Conservation (phyloP, 352 stramenopile genomes). For the Phytopythium cucurbitacearum region DNA sequence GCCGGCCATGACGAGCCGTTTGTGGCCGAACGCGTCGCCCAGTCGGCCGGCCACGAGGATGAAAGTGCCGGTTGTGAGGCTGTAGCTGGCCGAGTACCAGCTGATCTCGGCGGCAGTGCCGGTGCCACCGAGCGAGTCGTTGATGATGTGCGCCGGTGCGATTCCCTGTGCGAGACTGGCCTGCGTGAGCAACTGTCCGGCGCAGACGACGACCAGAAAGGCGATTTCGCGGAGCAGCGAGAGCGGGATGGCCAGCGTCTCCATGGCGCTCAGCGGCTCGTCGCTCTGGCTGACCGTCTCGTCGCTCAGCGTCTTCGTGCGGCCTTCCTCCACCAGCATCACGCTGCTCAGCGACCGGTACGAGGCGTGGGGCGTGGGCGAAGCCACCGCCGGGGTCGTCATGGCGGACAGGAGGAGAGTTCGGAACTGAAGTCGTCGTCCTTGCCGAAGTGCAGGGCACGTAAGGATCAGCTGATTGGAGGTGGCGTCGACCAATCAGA, state of each 20-base stretch:
- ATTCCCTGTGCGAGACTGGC: constrained; percentile 1
- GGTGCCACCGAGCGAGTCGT: background rate
- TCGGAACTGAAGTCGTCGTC: too few relatives aligned
- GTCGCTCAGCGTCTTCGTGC: background rate
- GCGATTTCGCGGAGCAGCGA: background rate
- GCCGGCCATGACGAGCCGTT: background rate
- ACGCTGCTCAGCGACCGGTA: constrained; percentile 3
- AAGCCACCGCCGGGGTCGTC: too few relatives aligned
- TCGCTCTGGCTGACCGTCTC: background rate
- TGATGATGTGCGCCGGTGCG: constrained; percentile 3
- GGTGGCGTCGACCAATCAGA: too few relatives aligned
- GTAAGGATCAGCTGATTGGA: too few relatives aligned
- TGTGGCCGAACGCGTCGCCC: constrained; percentile 4
- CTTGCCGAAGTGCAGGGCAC: too few relatives aligned
- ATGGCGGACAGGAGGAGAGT: too few relatives aligned
- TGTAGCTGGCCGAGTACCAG: constrained; percentile 8
- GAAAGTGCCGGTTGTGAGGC: constrained; percentile 2
- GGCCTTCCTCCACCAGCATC: background rate
- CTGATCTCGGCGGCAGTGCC: constrained; percentile 1
- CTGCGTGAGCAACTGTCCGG: constrained; percentile 1
- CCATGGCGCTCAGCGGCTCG: background rate
- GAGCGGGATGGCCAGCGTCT: background rate
- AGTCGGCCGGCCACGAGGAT: background rate
- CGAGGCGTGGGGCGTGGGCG: background rate
- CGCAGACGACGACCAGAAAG: constrained; percentile 3